Conservation (phyloP, 2,329 filamentous ascomycete genomes). For the Basipetospora chlamydospora region DNA sequence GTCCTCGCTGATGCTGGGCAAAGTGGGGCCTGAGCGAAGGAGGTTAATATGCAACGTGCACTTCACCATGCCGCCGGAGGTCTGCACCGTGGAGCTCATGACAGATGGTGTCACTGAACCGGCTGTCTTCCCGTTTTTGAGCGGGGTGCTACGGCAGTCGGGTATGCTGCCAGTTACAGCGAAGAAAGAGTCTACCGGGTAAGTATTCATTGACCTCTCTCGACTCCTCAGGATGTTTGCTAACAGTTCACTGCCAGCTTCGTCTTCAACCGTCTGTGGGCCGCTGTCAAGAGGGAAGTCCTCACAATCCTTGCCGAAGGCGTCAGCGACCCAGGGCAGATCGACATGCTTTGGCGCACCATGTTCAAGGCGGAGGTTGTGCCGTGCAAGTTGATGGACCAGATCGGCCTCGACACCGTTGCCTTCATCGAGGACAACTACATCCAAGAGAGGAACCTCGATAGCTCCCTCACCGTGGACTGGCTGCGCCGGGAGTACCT, state of each 20-base stretch:
- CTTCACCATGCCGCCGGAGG: slow-evolving; percentile 33
- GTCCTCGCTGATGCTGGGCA: slow-evolving; percentile 29
- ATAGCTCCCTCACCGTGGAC: slow-evolving; percentile 23
- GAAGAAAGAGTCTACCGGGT: slow-evolving; percentile 31
- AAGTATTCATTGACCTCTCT: neutral
- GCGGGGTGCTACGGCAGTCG: slow-evolving; percentile 21
- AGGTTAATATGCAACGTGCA: slow-evolving; percentile 32
- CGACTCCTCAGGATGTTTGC: neutral
- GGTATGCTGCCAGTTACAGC: slow-evolving; percentile 27
- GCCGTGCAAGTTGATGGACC: slow-evolving; percentile 27
- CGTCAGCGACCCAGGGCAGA: slow-evolving; percentile 30
- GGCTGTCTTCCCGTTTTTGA: slow-evolving; percentile 29
- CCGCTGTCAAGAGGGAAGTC: slow-evolving; percentile 37
- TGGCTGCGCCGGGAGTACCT: slow-evolving; percentile 29
- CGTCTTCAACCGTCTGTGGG: slow-evolving; percentile 42
- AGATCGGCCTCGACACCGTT: slow-evolving; percentile 37
- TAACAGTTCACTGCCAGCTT: slow-evolving; percentile 13
- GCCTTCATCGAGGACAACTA: slow-evolving; percentile 38
- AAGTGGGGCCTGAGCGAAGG: slow-evolving; percentile 22
- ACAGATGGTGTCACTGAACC: slow-evolving; percentile 28
- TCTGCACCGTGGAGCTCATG: slow-evolving; percentile 37
- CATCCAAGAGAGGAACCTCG: slow-evolving; percentile 30
- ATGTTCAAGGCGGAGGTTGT: slow-evolving; percentile 14
- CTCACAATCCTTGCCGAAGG: slow-evolving; percentile 34
- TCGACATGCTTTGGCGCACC: slow-evolving; percentile 31